Conservation (phyloP, 306 rosid genomes). For the Cucurbita pepo region DNA sequence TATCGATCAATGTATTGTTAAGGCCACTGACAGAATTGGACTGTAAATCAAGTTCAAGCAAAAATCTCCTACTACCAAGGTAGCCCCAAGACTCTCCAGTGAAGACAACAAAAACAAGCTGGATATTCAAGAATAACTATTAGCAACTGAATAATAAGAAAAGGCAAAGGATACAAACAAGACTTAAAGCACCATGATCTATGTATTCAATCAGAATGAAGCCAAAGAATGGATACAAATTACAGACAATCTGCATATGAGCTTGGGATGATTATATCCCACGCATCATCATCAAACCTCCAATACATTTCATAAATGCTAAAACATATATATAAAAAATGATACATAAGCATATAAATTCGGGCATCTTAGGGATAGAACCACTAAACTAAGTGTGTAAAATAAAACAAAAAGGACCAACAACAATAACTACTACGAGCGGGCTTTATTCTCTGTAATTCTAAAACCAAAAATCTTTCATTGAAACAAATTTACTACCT, state of each 20-base stretch:
- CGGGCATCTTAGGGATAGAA: background rate
- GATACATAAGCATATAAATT: background rate
- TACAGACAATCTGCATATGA: background rate
- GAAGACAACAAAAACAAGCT: slow-evolving; percentile 76
- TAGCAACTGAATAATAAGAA: slow-evolving; percentile 8
- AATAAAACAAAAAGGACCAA: background rate
- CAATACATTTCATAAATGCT: background rate
- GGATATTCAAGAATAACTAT: slow-evolving; percentile 31
- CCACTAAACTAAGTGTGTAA: background rate
- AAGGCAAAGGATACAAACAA: background rate
- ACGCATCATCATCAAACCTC: background rate
- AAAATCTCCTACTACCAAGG: slow-evolving; percentile 92
- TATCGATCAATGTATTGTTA: slow-evolving; percentile 47
- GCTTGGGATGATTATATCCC: background rate
- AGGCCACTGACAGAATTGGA: slow-evolving; percentile 81
- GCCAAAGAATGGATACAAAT: background rate
- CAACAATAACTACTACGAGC: background rate
- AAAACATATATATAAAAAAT: background rate
- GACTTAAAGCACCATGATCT: background rate
- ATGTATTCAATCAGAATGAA: background rate
- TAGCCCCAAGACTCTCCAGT: slow-evolving; percentile 96
- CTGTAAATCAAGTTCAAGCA: slow-evolving; percentile 68
- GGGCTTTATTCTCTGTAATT: background rate
- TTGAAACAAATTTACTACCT: too few species aligned
- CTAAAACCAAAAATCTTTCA: background rate